Base-by-base conservation (phyloP, 495 filamentous ascomycete genomes). In the Penicillium cinerascens region DNA sequence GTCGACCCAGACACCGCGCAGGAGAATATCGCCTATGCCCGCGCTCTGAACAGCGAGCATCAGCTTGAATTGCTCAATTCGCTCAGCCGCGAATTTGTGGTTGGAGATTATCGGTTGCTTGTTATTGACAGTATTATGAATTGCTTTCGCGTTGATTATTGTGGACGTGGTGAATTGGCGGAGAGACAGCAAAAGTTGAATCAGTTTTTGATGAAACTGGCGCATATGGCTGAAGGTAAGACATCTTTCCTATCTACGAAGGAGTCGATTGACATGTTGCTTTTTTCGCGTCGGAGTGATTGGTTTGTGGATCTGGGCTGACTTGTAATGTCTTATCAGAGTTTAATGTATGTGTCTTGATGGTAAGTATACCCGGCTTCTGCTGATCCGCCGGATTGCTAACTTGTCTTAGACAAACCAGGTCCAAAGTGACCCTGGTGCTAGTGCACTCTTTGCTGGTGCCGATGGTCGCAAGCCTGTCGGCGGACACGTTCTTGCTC, bases 71-170 rank as follows among this genome's bases (percentile, higher is more conserved):
- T 88, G 33, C 74, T 91, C 46, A 86, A 87, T 63, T 76, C 76
- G 13, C 78, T 91, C 15, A 79, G 81, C 45, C 74, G 77, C 49
- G 81, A 81, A 58, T 89, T 91, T 71, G 78, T 80, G 21, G 80
- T 72, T 1, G 85, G 85, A 23, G 78, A 87, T 52, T 91, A 86
- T 65, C 78, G 86, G 21, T 78, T 91, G 41, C 75, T 91, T 22
- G 77, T 91, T 52, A 82, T 91, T 59, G 87, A 91, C 64, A 88
- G 84, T 64, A 86, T 91, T 58, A 89, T 90, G 82, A 83, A 86
- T 42, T 85, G 85, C 51, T 91, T 88, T 60, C 79, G 87, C 15
- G 85, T 87, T 21, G 87, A 91, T 63, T 91, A 82, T 58, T 78
- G 75, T 67, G 87, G 87, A 17, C 83, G 87, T 53, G 87, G 85